Conservation (phyloP, 1,139 yeast species). For the Zygosaccharomyces pseudobailii region DNA sequence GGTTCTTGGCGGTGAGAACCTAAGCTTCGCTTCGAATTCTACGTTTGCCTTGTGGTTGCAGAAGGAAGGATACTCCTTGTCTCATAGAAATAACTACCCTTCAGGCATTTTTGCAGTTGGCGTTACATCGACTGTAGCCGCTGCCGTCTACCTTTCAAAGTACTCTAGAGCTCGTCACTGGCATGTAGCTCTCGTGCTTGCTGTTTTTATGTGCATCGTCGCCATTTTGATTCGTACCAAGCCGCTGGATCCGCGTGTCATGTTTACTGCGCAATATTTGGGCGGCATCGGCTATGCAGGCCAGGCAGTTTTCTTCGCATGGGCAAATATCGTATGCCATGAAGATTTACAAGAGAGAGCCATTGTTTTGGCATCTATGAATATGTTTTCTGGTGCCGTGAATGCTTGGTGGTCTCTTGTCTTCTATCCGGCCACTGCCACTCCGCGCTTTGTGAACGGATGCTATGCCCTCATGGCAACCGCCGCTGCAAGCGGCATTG, state of each 20-base stretch:
- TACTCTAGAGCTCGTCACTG: conserved; percentile 45
- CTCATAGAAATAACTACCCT: conserved; percentile 50
- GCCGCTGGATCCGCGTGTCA: conserved; percentile 38
- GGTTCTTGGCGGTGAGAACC: conserved; percentile 57
- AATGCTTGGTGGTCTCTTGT: conserved; percentile 61
- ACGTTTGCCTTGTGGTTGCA: conserved; percentile 50
- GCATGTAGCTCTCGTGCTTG: conserved; percentile 45
- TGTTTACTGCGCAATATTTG: conserved; percentile 52
- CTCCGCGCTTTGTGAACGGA: conserved; percentile 48
- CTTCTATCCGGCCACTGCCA: conserved; percentile 48
- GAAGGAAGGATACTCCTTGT: conserved; percentile 41
- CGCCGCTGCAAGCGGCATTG: conserved; percentile 36
- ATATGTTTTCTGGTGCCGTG: conserved; percentile 57
- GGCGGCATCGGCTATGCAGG: conserved; percentile 54
- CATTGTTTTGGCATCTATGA: conserved; percentile 56
- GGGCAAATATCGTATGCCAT: conserved; percentile 55
- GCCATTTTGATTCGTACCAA: conserved; percentile 41
- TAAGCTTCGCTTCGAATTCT: conserved; percentile 49
- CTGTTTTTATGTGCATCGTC: conserved; percentile 40
- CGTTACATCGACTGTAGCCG: conserved; percentile 42
- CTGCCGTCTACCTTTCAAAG: conserved; percentile 46
- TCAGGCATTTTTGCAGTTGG: conserved; percentile 57
- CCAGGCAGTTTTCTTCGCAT: conserved; percentile 53
- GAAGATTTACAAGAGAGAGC: conserved; percentile 55
- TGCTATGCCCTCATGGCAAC: conserved; percentile 56